Conservation (phyloP, 192 early-diverging fungal species). For the Mycoemilia scoparia region DNA sequence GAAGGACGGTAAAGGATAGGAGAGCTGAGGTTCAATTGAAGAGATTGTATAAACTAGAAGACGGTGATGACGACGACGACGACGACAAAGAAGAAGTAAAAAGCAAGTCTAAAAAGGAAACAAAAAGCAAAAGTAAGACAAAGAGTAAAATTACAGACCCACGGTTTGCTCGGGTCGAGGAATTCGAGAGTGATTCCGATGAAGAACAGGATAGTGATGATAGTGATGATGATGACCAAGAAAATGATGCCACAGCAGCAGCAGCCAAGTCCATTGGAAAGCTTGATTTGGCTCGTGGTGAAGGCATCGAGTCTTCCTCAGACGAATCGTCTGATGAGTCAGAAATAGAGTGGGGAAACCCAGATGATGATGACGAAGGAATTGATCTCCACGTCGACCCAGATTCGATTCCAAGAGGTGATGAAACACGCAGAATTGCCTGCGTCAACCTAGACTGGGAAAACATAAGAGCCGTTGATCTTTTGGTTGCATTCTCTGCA, state of each 20-base stretch:
- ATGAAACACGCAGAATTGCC: conserved; percentile 57
- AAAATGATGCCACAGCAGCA: conserved; percentile 1
- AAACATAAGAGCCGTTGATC: conserved; percentile 68
- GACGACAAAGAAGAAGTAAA: neutral
- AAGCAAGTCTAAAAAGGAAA: conserved; percentile 10
- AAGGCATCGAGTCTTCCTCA: conserved; percentile 33
- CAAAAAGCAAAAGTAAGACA: neutral
- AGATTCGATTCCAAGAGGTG: conserved; percentile 33
- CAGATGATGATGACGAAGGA: conserved; percentile 13
- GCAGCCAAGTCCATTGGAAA: too few species aligned
- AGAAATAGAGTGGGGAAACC: conserved; percentile 13
- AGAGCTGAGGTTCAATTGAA: conserved; percentile 14
- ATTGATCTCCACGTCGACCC: conserved; percentile 38
- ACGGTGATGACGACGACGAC: conserved; percentile 4
- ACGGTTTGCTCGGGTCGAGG: neutral
- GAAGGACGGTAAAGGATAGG: conserved; percentile 12
- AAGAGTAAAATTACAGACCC: neutral
- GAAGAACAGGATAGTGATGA: conserved; percentile 9
- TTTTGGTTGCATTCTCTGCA: conserved; percentile 66
- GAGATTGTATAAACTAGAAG: conserved; percentile 35
- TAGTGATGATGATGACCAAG: conserved; percentile 11
- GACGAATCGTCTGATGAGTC: conserved; percentile 18
- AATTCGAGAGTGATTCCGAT: conserved; percentile 5
- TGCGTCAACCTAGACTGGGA: conserved; percentile 93
- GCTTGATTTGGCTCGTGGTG: conserved; percentile 71